Evolutionary conservation across 805 yeast species (phyloP).

Genomic region (Dipodascopsis uninucleata): DNA sequence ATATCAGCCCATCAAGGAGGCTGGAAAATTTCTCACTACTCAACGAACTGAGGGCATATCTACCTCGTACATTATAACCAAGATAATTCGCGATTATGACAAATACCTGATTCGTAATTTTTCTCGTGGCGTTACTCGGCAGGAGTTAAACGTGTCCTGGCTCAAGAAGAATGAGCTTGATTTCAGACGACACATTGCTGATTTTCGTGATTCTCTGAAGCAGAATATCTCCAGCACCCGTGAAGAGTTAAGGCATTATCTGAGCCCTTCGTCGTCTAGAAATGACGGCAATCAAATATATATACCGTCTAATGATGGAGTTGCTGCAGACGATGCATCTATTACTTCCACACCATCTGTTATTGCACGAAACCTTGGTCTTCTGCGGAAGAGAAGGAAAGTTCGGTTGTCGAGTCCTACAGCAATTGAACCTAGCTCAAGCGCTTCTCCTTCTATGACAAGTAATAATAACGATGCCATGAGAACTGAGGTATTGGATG

Average conservation of each 20-base stretch:
- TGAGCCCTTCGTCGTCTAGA: slow-evolving; percentile 38
- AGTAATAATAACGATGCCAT: slow-evolving; percentile 3
- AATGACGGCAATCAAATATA: slow-evolving; percentile 25
- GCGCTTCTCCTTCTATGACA: slow-evolving; percentile 6
- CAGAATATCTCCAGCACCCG: slow-evolving; percentile 55
- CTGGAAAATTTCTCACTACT: slow-evolving; percentile 87
- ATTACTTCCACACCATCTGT: slow-evolving; percentile 14
- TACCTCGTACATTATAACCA: slow-evolving; percentile 92
- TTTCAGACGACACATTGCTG: slow-evolving; percentile 81
- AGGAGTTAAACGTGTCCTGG: slow-evolving; percentile 96
- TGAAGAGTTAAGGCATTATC: slow-evolving; percentile 76
- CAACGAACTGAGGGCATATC: slow-evolving; percentile 97
- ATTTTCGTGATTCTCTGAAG: slow-evolving; percentile 81
- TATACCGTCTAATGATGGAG: too few species aligned
- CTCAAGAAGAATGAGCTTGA: slow-evolving; percentile 94
- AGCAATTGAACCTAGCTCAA: not conserved
- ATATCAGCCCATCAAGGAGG: slow-evolving; percentile 84
- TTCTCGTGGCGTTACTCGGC: slow-evolving; percentile 95
- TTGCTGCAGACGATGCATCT: slow-evolving; percentile 29
- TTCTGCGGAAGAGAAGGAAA: slow-evolving; percentile 16
- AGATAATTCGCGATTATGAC: slow-evolving; percentile 92
- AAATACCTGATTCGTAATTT: slow-evolving; percentile 94
- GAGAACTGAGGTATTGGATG: slow-evolving; percentile 1
- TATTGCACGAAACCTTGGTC: slow-evolving; percentile 9
- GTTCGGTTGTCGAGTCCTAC: too few species aligned